phyloP scores from a whole-genome alignment of 2,329 filamentous ascomycete genomes.

The Plectosphaerella sp. region DNA sequence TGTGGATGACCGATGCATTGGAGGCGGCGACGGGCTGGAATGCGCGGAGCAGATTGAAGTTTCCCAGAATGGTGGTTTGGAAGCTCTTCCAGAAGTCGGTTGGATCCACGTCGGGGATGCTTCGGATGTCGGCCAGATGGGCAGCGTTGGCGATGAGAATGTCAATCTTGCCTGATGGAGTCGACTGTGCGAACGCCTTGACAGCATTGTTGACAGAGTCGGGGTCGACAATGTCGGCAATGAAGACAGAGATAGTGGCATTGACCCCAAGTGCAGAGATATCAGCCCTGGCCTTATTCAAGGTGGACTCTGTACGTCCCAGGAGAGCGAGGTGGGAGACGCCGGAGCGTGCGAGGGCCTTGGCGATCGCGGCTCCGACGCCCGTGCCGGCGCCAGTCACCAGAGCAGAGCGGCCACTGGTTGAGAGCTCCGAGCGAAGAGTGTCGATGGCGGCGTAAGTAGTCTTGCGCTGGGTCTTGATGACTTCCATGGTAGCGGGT shows the following conservation, averaged over 20 bases:
- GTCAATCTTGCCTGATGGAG: conserved; percentile 12
- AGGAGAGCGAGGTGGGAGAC: conserved; percentile 46
- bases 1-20: conserved; percentile 16
- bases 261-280: conserved; percentile 13
- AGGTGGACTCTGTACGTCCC: conserved; percentile 19
- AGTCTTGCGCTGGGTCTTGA: conserved; percentile 9
- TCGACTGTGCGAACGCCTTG: neutral
- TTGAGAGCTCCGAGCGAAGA: conserved; percentile 15
- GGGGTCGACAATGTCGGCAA: conserved; percentile 11
- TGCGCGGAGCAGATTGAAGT: conserved; percentile 13
- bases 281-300: conserved; percentile 16
- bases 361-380: conserved; percentile 40
- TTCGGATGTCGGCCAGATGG: conserved; percentile 11
- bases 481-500: conserved; percentile 4
- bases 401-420: conserved; percentile 39
- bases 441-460: conserved; percentile 22
- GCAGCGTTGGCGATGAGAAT: conserved; percentile 22
- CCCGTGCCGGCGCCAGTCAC: conserved; percentile 52
- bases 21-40: conserved; percentile 12
- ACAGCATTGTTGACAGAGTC: conserved; percentile 7
- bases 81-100: conserved; percentile 20
- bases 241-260: conserved; percentile 11
- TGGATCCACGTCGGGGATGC: conserved; percentile 12
- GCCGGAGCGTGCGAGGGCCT: conserved; percentile 31
- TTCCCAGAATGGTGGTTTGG: conserved; percentile 17